These are phyloP conservation scores for Mycena latifolia DNA, from an alignment of 768 basidiomycete genomes.

Conservation along the genomic window DNA sequence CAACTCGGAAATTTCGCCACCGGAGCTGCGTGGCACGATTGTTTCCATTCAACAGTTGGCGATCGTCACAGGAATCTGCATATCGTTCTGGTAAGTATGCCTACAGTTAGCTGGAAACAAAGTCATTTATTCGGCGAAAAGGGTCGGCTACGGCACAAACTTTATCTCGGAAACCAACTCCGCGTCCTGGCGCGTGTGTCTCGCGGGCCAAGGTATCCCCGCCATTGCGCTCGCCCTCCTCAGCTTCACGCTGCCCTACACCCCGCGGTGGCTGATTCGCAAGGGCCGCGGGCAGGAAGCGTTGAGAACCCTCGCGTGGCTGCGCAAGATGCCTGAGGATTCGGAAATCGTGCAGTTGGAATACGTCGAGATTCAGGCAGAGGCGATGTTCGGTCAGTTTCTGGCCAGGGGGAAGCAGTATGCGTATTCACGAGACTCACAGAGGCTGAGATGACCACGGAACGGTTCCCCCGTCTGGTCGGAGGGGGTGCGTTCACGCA, in stretches of 20 bases:
- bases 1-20: constrained; percentile 53
- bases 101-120: not conserved
- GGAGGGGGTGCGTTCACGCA: constrained; percentile 28
- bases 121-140: not conserved
- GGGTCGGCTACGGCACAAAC: constrained; percentile 40
- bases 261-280: constrained; percentile 57
- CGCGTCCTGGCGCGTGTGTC: constrained; percentile 46
- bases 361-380: constrained; percentile 54
- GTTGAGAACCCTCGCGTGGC: constrained; percentile 45
- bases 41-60: constrained; percentile 51
- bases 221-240: constrained; percentile 45
- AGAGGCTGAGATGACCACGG: constrained; percentile 39
- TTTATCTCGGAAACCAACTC: constrained; percentile 39
- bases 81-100: constrained; percentile 27
- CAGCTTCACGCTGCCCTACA: constrained; percentile 52
- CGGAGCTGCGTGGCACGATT: constrained; percentile 51
- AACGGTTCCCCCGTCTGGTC: constrained; percentile 34
- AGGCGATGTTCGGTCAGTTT: constrained; percentile 39
- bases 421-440: not conserved
- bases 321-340: constrained; percentile 49
- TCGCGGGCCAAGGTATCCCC: constrained; percentile 53
- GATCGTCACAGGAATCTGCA: constrained; percentile 49
- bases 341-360: constrained; percentile 51
- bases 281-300: constrained; percentile 53
- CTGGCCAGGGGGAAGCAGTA: no score